Evolutionary conservation across 371 early-diverging fungal species (phyloP).

Genomic region (Thermomucor indicae-seudaticae): DNA sequence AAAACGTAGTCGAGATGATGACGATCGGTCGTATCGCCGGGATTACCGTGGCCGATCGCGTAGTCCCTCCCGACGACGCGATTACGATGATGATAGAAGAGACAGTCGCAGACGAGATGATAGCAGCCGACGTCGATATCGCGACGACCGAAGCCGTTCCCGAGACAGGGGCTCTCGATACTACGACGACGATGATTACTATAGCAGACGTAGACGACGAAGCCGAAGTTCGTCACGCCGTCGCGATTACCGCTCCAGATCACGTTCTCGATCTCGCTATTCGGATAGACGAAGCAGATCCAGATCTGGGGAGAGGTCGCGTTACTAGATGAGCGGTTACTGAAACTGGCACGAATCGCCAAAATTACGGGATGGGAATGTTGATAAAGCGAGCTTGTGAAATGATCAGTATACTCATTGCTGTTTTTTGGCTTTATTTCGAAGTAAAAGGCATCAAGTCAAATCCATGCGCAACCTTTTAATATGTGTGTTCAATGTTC

Average conservation of each 20-base stretch:
- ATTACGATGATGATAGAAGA: slow-evolving; percentile 1
- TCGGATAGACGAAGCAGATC: neutral
- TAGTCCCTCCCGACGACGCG: neutral
- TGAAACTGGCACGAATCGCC: too few relatives aligned
- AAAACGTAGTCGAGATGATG: too few relatives aligned
- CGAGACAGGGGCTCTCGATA: neutral
- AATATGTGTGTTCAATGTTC: too few relatives aligned
- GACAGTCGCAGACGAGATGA: too few relatives aligned
- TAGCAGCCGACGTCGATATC: neutral
- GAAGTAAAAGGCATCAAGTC: too few relatives aligned
- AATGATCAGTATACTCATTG: too few relatives aligned
- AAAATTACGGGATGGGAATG: too few relatives aligned
- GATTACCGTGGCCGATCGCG: neutral
- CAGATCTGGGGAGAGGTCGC: too few relatives aligned
- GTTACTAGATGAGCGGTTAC: too few relatives aligned
- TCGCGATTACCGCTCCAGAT: neutral
- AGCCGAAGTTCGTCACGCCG: neutral
- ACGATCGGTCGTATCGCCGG: neutral
- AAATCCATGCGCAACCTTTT: too few relatives aligned
- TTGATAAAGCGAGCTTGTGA: too few relatives aligned
- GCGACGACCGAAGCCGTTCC: neutral
- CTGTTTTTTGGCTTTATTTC: too few relatives aligned
- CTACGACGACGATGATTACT: slow-evolving; percentile 2
- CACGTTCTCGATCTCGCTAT: slow-evolving; percentile 7
- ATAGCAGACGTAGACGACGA: slow-evolving; percentile 4